Evolutionary conservation across 306 rosid genomes (phyloP), one percentile per base, ranked within the genome.

Genomic region (Pterocarpus santalinus): DNA sequence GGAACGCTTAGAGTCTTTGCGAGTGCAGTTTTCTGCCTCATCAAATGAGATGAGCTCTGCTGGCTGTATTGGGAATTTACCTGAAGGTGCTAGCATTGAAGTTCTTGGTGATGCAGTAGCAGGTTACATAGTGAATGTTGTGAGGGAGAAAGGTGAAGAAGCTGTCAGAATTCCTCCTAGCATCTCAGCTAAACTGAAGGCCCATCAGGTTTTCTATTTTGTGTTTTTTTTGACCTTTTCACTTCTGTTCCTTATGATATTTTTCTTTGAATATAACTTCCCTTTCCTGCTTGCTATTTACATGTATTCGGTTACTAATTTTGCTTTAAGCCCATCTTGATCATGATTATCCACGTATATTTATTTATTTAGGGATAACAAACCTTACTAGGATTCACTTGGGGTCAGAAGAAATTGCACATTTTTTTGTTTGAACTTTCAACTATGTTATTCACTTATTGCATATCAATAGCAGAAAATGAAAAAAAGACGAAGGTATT

Each of bases 81-180:
- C 94, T 44, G 99, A 95, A 90, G 97, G 88, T 62, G 91, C 88
- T 38, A 91, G 79, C 52, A 65, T 80, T 68, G 97, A 93, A 82
- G 94, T 93, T 73, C 96, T 93, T 62, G 98, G 99, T 60, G 99
- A 95, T 77, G 83, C 85, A 4, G 74, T 80, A 60, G 86, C 89
- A 36, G 99, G 98, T 75, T 95, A 95, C 80, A 85, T 95, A 76
- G 96, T 95, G 80, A 95, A 95, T 88, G 99, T 93, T 75, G 97
- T 89, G 84, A 91, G 99, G 90, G 99, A 95, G 79, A 90, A 88
- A 82, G 97, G 97, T 67, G 99, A 95, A 88, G 96, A 89, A 76
- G 96, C 98, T 30, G 90, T 93, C 57, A 90, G 94, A 82, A 87
- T 93, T 86, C 97, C 97, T 76, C 91, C 97, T 55, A 95, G 99